These are phyloP conservation scores for Daldinia concentrica DNA, from an alignment of 495 filamentous ascomycete genomes.

Conservation along the genomic window DNA sequence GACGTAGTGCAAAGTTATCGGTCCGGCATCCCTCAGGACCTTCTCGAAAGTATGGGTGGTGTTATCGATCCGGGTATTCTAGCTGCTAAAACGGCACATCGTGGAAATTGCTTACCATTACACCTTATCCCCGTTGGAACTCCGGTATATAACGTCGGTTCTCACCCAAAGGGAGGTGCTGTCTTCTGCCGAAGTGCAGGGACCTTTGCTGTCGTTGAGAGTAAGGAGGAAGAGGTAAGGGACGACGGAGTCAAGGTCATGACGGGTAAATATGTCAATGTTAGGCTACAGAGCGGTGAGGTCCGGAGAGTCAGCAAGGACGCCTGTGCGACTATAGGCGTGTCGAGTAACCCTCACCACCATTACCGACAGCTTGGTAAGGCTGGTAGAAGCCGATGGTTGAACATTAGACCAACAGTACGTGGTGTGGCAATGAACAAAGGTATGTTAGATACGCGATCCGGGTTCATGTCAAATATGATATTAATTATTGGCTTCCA, in stretches of 20 bases:
- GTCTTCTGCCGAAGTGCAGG: slow-evolving; percentile 95
- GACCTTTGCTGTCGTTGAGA: slow-evolving; percentile 85
- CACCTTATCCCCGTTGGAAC: slow-evolving; percentile 95
- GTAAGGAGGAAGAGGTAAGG: slow-evolving; percentile 78
- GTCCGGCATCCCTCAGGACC: slow-evolving; percentile 81
- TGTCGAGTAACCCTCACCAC: slow-evolving; percentile 91
- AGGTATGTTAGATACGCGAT: slow-evolving; percentile 55
- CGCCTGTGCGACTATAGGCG: slow-evolving; percentile 91
- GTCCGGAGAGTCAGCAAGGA: slow-evolving; percentile 86
- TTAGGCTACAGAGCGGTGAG: slow-evolving; percentile 91
- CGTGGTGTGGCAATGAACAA: slow-evolving; percentile 98
- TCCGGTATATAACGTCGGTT: slow-evolving; percentile 88
- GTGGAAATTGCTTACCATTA: slow-evolving; percentile 93
- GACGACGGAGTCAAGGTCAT: slow-evolving; percentile 62
- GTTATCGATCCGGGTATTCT: slow-evolving; percentile 91
- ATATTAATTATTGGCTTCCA: slow-evolving; percentile 47
- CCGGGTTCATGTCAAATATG: neutral
- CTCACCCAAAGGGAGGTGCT: slow-evolving; percentile 72
- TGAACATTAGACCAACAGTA: slow-evolving; percentile 93
- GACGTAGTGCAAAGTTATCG: slow-evolving; percentile 92
- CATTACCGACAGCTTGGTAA: slow-evolving; percentile 93
- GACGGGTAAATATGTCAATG: slow-evolving; percentile 73
- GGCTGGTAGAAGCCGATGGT: slow-evolving; percentile 89
- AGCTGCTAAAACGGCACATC: slow-evolving; percentile 90
- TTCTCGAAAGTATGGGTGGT: slow-evolving; percentile 91